Base-by-base conservation (phyloP, 768 basidiomycete species). In the Postia placenta region DNA sequence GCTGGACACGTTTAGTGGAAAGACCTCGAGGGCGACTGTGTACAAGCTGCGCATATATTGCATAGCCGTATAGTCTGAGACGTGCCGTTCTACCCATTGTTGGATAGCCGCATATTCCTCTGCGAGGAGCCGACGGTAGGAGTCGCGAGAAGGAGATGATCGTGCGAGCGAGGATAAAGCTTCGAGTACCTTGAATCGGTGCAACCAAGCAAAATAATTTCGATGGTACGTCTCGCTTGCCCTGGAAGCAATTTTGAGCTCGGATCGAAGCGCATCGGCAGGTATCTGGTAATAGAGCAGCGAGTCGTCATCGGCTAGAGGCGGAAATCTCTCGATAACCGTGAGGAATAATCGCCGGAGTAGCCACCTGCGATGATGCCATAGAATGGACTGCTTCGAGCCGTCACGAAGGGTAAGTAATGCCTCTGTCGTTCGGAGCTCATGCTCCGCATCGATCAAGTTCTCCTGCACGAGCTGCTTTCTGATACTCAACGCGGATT, bases 191-290 rank as follows among this genome's bases (percentile, higher is more conserved):
- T 74, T 74, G 41, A 69, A 69, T 59, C 83, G 79, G 56, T 87
- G 81, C 1, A 70, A 60, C 86, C 86, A 87, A 3, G 82, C 83
- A 62, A 83, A 78, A 59, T 87, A 88, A 58, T 87, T 88, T 12
- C 86, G 78, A 7, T 81, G 80, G 58, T 87, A 84, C 4, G 71
- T 63, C 55, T 79, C 77, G 64, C 80, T 81, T 25, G 83, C 78
- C 28, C 63, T 62, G 33, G 71, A 63, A 12, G 74, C 65, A 42
- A 80, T 56, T 5, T 58, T 57, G 35, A 85, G 67, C 60, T 88
- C 86, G n/a, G 60, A 50, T 37, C 60, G 61, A 38, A 81, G 57
- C 26, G 56, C 57, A 0, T 62, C 57, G 19, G 67, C 60, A 20
- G 72, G 58, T 39, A 83, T 56, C 43, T 23, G 15, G 24, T 49